These are phyloP conservation scores for Prunella vulgaris DNA, from an alignment of 257 asterid genomes.

Conservation along the genomic window DNA sequence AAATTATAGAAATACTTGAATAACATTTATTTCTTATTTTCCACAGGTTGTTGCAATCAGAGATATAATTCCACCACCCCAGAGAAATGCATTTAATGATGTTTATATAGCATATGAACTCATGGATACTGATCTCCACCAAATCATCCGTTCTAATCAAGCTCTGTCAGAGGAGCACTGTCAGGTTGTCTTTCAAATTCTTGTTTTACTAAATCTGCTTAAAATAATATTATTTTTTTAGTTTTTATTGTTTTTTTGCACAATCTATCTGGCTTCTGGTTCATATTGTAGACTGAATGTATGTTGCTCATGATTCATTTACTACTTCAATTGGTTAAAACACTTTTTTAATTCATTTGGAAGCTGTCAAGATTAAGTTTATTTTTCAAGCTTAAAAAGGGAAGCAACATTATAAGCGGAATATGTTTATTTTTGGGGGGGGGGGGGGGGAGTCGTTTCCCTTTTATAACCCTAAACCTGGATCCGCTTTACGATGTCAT, in stretches of 20 bases:
- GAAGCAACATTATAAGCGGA: not conserved
- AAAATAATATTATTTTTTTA: not conserved
- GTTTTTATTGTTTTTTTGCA: not conserved
- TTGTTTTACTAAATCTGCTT: constrained; percentile 1
- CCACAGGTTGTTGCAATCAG: constrained; percentile 89
- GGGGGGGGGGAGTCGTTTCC: too few relatives aligned
- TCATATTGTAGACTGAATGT: not conserved
- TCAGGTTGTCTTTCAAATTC: constrained; percentile 50
- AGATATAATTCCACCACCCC: constrained; percentile 93
- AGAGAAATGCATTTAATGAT: constrained; percentile 78
- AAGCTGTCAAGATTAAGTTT: not conserved
- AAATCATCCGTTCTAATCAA: constrained; percentile 94
- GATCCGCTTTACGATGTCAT: too few relatives aligned
- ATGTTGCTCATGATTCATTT: not conserved
- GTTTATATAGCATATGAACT: constrained; percentile 96
- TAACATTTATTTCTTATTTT: constrained; percentile 22
- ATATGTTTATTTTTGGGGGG: not conserved
- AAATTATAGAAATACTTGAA: not conserved
- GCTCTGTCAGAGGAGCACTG: constrained; percentile 94
- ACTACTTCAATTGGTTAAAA: constrained; percentile 8
- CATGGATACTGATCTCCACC: constrained; percentile 98
- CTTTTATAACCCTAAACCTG: too few relatives aligned
- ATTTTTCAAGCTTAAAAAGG: not conserved
- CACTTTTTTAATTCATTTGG: not conserved
- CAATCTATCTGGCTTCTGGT: not conserved